Evolutionary conservation across 176 grass and related monocot species (phyloP).

Genomic region (Aegilops speltoides): DNA sequence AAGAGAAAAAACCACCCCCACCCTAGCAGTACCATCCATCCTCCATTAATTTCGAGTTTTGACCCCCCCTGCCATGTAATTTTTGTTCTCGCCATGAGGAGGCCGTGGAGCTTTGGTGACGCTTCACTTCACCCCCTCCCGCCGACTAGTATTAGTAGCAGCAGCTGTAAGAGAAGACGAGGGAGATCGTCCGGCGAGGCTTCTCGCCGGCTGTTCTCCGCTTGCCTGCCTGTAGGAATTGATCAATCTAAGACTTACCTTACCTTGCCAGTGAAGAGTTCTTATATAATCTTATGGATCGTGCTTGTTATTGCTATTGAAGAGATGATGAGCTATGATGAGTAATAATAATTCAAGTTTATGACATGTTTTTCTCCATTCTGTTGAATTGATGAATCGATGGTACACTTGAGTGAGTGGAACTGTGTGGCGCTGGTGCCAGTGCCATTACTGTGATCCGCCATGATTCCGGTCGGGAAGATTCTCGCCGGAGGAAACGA

Average conservation of each 20-base stretch:
- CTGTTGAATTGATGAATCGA: neutral
- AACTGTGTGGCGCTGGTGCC: neutral
- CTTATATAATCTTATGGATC: neutral
- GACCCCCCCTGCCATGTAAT: conserved; percentile 23
- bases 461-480: neutral
- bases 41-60: conserved; percentile 1
- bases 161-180: conserved; percentile 16
- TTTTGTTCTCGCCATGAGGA: conserved; percentile 42
- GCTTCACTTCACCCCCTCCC: conserved; percentile 4
- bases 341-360: neutral
- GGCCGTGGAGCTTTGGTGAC: conserved; percentile 4
- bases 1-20: conserved; percentile 33
- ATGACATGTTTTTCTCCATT: neutral
- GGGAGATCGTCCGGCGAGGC: neutral
- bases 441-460: neutral
- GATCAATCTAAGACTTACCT: neutral
- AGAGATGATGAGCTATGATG: conserved; percentile 8
- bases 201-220: neutral
- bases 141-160: neutral
- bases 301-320: conserved; percentile 17
- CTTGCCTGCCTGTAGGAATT: conserved; percentile 7
- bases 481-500: neutral
- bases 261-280: neutral
- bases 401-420: neutral
- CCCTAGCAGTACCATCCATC: neutral